phyloP scores from a whole-genome alignment of 306 rosid species.

The Amphicarpaea edgeworthii region DNA sequence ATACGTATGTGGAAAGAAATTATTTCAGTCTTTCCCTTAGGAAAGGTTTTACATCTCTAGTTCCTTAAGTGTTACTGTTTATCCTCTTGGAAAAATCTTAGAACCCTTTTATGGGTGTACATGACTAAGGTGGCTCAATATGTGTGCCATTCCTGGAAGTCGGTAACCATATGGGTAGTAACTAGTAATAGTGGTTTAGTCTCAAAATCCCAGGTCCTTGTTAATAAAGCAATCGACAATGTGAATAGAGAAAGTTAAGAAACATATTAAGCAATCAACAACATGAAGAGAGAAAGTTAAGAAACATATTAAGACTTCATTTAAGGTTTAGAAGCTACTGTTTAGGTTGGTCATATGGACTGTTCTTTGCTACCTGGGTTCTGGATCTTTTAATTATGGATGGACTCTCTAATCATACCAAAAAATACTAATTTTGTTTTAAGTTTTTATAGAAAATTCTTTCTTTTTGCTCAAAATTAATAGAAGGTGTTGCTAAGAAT shows the following conservation, averaged over 20 bases:
- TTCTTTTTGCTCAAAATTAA: constrained; percentile 17
- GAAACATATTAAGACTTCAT: constrained; percentile 17
- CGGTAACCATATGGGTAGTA: constrained; percentile 25
- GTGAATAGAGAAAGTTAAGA: constrained; percentile 35
- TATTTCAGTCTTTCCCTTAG: not conserved
- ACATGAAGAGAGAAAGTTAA: constrained; percentile 34
- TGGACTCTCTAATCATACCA: constrained; percentile 29
- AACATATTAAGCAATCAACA: constrained; percentile 21
- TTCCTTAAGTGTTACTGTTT: constrained; percentile 26
- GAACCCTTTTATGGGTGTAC: constrained; percentile 21
- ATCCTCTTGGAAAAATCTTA: constrained; percentile 23
- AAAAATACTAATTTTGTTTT: constrained; percentile 5
- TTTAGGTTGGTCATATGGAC: constrained; percentile 37
- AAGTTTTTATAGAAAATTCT: not conserved
- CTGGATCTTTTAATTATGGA: constrained; percentile 36
- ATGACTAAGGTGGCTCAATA: constrained; percentile 25
- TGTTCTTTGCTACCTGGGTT: constrained; percentile 34
- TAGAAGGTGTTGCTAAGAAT: constrained; percentile 1
- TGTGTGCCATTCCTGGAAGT: constrained; percentile 3
- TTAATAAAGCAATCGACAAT: constrained; percentile 24
- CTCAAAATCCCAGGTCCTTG: constrained; percentile 29
- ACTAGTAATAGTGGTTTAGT: constrained; percentile 36
- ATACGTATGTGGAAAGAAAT: constrained; percentile 9
- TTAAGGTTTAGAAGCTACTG: constrained; percentile 5
- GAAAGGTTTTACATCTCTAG: constrained; percentile 10